Evolutionary conservation across 2,329 filamentous ascomycete genomes (phyloP).

Genomic region (Pyrenophora seminiperda): DNA sequence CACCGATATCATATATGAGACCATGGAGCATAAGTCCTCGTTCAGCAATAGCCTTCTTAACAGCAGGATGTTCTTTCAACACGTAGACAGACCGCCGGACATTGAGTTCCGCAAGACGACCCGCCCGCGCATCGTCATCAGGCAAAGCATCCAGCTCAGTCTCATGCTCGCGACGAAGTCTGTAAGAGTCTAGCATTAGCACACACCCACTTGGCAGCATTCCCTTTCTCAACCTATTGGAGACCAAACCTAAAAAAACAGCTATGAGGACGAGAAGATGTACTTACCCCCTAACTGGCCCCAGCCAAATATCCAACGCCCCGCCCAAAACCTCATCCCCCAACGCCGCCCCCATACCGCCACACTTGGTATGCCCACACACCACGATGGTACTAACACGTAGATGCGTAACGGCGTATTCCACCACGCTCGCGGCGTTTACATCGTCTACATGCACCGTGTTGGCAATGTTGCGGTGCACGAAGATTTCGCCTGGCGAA

Average conservation of each 20-base stretch:
- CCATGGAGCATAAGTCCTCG: constrained; percentile 77
- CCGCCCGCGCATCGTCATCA: constrained; percentile 55
- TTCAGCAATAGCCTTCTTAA: constrained; percentile 72
- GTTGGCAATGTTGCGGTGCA: constrained; percentile 91
- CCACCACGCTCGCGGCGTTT: constrained; percentile 74
- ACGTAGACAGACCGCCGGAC: constrained; percentile 71
- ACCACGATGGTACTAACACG: constrained; percentile 68
- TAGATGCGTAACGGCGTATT: constrained; percentile 76
- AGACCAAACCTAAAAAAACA: too few relatives aligned
- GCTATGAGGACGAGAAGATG: neutral
- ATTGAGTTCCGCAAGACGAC: constrained; percentile 76
- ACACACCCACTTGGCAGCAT: too few relatives aligned
- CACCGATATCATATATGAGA: constrained; percentile 71
- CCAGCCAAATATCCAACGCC: constrained; percentile 65
- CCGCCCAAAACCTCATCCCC: constrained; percentile 63
- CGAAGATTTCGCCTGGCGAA: constrained; percentile 82
- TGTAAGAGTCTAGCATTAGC: neutral
- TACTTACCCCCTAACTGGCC: constrained; percentile 57
- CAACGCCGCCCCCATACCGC: constrained; percentile 62
- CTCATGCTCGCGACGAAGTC: constrained; percentile 59
- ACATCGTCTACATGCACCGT: constrained; percentile 62
- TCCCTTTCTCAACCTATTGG: too few relatives aligned
- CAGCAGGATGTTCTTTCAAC: constrained; percentile 69
- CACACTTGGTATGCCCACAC: constrained; percentile 66
- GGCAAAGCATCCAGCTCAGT: constrained; percentile 55